Evolutionary conservation across 345 rosid genomes (phyloP).

Genomic region (Arabidopsis suecica): DNA sequence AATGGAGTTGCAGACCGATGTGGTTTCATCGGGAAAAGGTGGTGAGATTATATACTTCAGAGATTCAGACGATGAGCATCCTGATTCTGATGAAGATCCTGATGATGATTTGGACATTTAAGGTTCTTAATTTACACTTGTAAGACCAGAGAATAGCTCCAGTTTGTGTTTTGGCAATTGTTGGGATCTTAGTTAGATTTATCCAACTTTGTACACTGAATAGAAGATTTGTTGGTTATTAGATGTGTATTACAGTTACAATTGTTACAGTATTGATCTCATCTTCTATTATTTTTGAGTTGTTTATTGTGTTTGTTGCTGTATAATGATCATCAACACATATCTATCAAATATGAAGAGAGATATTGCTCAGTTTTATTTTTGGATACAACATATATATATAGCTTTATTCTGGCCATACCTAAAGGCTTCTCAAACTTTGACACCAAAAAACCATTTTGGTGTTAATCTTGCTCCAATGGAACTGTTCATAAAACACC

Average conservation of each 20-base stretch:
- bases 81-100: slow-evolving; percentile 97
- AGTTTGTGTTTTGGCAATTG: slow-evolving; percentile 5
- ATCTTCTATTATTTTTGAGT: background rate
- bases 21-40: slow-evolving; percentile 51
- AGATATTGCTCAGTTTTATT: too few relatives aligned
- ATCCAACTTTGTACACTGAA: slow-evolving; percentile 18
- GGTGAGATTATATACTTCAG: slow-evolving; percentile 83
- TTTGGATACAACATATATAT: too few relatives aligned
- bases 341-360: too few relatives aligned
- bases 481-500: too few relatives aligned
- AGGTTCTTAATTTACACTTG: slow-evolving; percentile 4
- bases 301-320: background rate
- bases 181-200: slow-evolving; percentile 23
- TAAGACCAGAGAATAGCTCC: slow-evolving; percentile 7
- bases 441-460: too few relatives aligned
- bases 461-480: too few relatives aligned
- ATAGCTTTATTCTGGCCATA: too few relatives aligned
- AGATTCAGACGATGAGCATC: slow-evolving; percentile 94
- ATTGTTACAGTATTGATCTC: slow-evolving; percentile 3
- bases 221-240: slow-evolving; percentile 2
- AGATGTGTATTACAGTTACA: slow-evolving; percentile 12
- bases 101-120: slow-evolving; percentile 95
- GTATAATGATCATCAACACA: background rate
- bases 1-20: slow-evolving; percentile 44
- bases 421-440: too few relatives aligned